Base-by-base conservation (phyloP, 805 yeast genomes). In the Candida saitoana region DNA sequence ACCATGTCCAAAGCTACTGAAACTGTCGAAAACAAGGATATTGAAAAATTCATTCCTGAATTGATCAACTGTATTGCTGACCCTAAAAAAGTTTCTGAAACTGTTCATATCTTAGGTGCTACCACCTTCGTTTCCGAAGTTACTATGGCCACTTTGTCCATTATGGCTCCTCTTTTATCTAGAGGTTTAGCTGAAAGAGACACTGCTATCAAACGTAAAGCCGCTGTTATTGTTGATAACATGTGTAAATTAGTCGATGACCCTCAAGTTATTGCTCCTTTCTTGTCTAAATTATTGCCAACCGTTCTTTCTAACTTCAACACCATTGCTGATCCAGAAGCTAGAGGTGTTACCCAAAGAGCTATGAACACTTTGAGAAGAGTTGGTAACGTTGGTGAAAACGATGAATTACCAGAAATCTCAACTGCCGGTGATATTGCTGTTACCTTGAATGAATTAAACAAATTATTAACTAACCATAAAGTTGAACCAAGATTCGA, bases 151-250 rank as follows among this genome's bases (percentile, higher is more conserved):
- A 95, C 99, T 62, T 81, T 93, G 65, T 90, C 99, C 70, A 91
- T 93, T 77, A 93, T 93, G 99, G 96, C 89, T 56, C 99, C 99
- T 69, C 81, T 93, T 68, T 82, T 93, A 71, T 82, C 96, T 59
- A 91, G 99, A 86, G 99, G 99, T 91, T 82, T 93, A 69, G 95
- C 95, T 65, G 99, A 93, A 81, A 93, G 99, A 82, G 99, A 93
- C 66, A 93, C 99, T 58, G 79, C 97, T 60, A 93, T 93, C 81
- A 93, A 93, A 87, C 90, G 99, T 82, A 93, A 93, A 81, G 85
- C 98, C 65, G 99, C 99, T 59, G 99, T 93, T 69, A 93, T 93
- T 74, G 86, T 91, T 64, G 99, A 93, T 74, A 93, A 93, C 96
- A 93, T 93, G 99, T 93, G 99, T 87, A 93, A 93, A 77, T 87